A percentile compares a stretch with the other conserved stretches of the same genome.
Conservation (phyloP, 805 yeast genomes). For the Yamadazyma nakazawae region DNA sequence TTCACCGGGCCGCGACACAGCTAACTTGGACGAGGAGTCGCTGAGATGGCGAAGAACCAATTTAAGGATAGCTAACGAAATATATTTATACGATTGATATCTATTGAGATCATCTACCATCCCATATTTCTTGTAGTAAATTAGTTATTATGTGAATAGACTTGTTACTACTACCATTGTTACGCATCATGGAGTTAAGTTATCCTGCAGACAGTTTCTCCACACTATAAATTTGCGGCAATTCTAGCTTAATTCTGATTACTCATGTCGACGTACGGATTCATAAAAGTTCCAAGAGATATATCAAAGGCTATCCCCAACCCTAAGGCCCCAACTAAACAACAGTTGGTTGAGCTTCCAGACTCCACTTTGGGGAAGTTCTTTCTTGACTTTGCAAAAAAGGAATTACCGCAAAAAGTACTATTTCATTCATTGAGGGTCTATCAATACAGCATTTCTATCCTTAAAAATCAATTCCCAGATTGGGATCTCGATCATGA, state of each 20-base stretch:
- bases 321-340: slow-evolving; percentile 23
- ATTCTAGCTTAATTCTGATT: too few relatives aligned
- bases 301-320: slow-evolving; percentile 22
- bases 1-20: background rate
- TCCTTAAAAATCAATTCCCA: slow-evolving; percentile 31
- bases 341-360: slow-evolving; percentile 19
- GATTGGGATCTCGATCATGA: slow-evolving; percentile 28
- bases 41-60: too few relatives aligned
- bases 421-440: slow-evolving; percentile 31
- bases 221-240: background rate
- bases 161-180: background rate
- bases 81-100: too few relatives aligned
- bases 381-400: slow-evolving; percentile 21
- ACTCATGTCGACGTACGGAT: slow-evolving; percentile 28
- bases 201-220: background rate
- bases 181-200: background rate
- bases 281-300: slow-evolving; percentile 27
- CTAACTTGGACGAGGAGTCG: too few relatives aligned
- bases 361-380: slow-evolving; percentile 15
- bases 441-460: slow-evolving; percentile 26
- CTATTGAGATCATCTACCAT: too few relatives aligned
- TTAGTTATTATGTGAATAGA: background rate
- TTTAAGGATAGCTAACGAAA: background rate
- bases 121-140: background rate
- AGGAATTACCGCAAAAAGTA: slow-evolving; percentile 21